Evolutionary conservation across 2,329 filamentous ascomycete species (phyloP), one percentile per base, ranked within the genome.

Genomic region (Trichoderma arundinaceum): DNA sequence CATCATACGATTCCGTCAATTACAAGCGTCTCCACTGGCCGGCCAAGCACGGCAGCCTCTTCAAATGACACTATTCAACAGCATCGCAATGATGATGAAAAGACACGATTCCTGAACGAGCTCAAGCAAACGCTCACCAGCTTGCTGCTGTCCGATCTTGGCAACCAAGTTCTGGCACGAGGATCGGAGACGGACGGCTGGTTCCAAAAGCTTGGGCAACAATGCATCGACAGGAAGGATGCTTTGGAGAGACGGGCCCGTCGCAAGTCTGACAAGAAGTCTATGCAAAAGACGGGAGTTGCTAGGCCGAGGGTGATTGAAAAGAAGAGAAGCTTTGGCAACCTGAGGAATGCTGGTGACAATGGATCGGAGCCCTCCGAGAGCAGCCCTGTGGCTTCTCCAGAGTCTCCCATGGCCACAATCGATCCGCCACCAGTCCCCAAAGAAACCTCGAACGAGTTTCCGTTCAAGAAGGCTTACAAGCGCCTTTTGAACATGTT

Each of bases 131-230:
- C 89, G 0, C 80, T 98, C 44, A 94, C 90, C 1, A 94, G 92
- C 69, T 82, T 99, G 17, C 80, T 98, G 1, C 80, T 98, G 32
- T 98, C 94, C 57, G 95, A 99, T 75, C 83, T 98, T 4, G 93
- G 94, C 6, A 93, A 90, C 46, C 86, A 92, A 35, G 90, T 97
- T 1, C 95, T 96, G 76, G 88, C 89, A n/a, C 87, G 86, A 58
- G 95, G 95, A 3, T 96, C 93, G 48, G 95, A 99, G 79, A 98
- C 94, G 0, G 95, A 98, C 75, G 83, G 83, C 3, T 97, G 94
- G 90, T 95, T 97, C 70, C 83, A 86, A 60, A 86, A 86, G 13
- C 76, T 93, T 7, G 87, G 88, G 2, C 85, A 89, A 70, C 81
- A 89, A 69, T 89, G 87, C 73, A 87, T 89, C 60, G 86, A 89